Conservation (phyloP, 2,329 filamentous ascomycete genomes). For the Cercospora janseana region DNA sequence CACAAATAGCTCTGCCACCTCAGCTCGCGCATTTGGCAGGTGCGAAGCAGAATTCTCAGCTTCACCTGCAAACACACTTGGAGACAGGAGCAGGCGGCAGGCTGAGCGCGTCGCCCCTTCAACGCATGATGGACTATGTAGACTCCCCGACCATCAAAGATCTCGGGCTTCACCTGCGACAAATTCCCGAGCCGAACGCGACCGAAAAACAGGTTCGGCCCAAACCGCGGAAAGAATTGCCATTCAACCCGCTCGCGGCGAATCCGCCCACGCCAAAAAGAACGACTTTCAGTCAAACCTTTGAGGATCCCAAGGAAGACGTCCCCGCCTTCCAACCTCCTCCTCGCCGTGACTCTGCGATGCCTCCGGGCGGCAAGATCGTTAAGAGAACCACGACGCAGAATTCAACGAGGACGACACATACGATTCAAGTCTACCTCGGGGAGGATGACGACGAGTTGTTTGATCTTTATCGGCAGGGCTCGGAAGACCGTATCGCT, state of each 20-base stretch:
- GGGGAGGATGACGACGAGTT: conserved; percentile 26
- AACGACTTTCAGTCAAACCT: neutral
- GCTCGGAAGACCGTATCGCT: conserved; percentile 1
- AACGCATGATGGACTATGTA: no score
- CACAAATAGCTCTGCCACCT: conserved; percentile 9
- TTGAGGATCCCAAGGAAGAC: neutral
- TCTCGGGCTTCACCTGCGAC: no score
- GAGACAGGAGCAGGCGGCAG: neutral
- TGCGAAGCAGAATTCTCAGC: conserved; percentile 7
- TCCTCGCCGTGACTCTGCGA: conserved; percentile 19
- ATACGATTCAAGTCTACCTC: conserved; percentile 31
- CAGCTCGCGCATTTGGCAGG: neutral
- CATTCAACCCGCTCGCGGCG: conserved; percentile 4
- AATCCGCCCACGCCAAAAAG: conserved; percentile 6
- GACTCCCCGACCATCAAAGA: no score
- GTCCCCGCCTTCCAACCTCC: conserved; percentile 1
- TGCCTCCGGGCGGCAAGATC: conserved; percentile 9
- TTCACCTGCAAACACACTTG: neutral
- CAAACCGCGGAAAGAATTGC: neutral
- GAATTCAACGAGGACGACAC: conserved; percentile 13
- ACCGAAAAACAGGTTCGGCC: neutral
- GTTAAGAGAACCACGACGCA: conserved; percentile 10
- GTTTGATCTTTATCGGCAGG: conserved; percentile 20
- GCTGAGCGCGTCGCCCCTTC: conserved; percentile 2
- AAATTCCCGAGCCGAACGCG: no score